Percentiles rank a stretch among this genome's conserved stretches.
Conservation (phyloP, 192 early-diverging fungal species). For the Mortierella claussenii region DNA sequence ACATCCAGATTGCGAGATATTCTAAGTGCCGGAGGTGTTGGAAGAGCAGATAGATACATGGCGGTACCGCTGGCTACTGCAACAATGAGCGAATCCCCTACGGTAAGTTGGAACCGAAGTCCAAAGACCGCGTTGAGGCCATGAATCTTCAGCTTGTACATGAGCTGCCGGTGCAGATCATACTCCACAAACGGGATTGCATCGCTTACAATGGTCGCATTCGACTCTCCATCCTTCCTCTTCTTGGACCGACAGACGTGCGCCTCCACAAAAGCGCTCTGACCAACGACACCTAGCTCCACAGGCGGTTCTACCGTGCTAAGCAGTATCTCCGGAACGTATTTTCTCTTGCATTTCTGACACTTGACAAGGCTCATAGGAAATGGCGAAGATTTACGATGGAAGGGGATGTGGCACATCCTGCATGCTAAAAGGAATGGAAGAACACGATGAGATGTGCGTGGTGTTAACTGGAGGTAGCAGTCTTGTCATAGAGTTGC, state of each 20-base stretch:
- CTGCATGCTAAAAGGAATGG: constrained; percentile 47
- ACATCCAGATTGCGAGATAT: constrained; percentile 79
- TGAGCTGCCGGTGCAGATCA: constrained; percentile 83
- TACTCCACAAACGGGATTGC: constrained; percentile 86
- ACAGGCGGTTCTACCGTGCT: constrained; percentile 79
- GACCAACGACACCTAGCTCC: constrained; percentile 74
- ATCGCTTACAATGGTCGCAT: constrained; percentile 77
- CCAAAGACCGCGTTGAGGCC: constrained; percentile 85
- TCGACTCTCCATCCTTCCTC: constrained; percentile 69
- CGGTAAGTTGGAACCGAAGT: constrained; percentile 60
- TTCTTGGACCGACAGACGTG: constrained; percentile 68
- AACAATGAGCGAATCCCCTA: constrained; percentile 66
- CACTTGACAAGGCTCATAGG: constrained; percentile 78
- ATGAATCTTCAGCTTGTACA: constrained; percentile 81
- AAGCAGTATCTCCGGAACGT: constrained; percentile 80
- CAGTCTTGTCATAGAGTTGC: too few species aligned
- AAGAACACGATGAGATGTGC: not conserved
- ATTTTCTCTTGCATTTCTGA: constrained; percentile 73
- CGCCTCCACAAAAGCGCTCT: constrained; percentile 77
- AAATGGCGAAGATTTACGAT: constrained; percentile 70
- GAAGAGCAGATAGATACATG: constrained; percentile 73
- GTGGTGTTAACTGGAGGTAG: too few species aligned
- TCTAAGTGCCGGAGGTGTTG: constrained; percentile 74
- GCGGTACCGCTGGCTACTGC: constrained; percentile 81
- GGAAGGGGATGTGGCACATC: constrained; percentile 76